A percentile compares a stretch with the other conserved stretches of the same genome.
Conservation (phyloP, 2,329 filamentous ascomycete species). For the Pseudogymnoascus sp. region DNA sequence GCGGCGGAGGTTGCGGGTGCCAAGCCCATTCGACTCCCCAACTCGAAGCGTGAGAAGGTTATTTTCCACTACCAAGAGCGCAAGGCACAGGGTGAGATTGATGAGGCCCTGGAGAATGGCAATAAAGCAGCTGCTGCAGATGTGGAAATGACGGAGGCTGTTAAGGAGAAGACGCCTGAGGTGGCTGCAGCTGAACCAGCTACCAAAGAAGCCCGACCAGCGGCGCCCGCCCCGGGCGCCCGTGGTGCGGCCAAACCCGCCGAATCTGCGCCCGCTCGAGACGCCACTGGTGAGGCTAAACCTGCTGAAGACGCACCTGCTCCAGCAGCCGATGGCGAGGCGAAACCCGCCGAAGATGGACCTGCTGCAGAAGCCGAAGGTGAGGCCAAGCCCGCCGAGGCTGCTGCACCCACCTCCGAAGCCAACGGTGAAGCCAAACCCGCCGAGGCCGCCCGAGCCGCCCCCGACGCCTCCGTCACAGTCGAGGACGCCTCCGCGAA, state of each 20-base stretch:
- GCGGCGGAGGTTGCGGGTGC: slow-evolving; percentile 43
- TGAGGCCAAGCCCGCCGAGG: slow-evolving; percentile 15
- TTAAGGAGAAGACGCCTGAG: slow-evolving; percentile 24
- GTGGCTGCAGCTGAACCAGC: slow-evolving; percentile 13
- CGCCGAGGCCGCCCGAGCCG: slow-evolving; percentile 11
- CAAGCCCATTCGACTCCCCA: slow-evolving; percentile 58
- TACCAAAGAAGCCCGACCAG: slow-evolving; percentile 15
- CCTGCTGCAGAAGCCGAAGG: slow-evolving; percentile 11
- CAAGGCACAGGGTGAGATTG: slow-evolving; percentile 42
- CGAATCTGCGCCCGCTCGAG: slow-evolving; percentile 12
- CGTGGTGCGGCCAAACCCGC: not conserved
- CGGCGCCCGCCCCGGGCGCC: not conserved
- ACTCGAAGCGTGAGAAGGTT: slow-evolving; percentile 63
- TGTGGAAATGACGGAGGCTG: slow-evolving; percentile 22
- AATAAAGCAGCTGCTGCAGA: slow-evolving; percentile 27
- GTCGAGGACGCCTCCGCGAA: slow-evolving; percentile 21
- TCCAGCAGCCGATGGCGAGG: slow-evolving; percentile 11
- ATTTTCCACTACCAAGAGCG: slow-evolving; percentile 70
- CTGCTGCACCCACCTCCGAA: not conserved
- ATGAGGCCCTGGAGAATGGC: slow-evolving; percentile 40
- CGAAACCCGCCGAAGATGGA: slow-evolving; percentile 14
- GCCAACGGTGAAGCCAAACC: not conserved
- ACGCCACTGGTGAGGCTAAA: slow-evolving; percentile 11
- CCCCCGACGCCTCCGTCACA: slow-evolving; percentile 13
- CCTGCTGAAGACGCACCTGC: slow-evolving; percentile 14